phyloP scores from a whole-genome alignment of 345 rosid genomes.

The Fremontodendron californicum region DNA sequence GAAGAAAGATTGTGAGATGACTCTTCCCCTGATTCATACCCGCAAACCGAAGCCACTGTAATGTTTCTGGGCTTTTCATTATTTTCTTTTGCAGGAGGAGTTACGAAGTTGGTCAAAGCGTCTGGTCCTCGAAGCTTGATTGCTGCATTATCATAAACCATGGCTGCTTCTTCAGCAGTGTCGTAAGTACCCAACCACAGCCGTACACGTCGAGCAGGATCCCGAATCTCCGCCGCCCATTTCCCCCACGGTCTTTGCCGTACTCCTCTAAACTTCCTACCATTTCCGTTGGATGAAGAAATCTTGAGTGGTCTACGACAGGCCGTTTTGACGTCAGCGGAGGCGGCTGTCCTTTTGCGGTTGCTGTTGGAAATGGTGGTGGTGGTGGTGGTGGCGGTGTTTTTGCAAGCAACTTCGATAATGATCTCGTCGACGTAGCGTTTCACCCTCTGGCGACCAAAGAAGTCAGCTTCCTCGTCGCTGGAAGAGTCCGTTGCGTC shows the following conservation, averaged over 20 bases:
- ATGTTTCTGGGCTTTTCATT: constrained; percentile 14
- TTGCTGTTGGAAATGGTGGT: background rate
- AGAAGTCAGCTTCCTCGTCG: constrained; percentile 46
- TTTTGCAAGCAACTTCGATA: constrained; percentile 39
- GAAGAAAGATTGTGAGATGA: constrained; percentile 37
- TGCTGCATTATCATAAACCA: constrained; percentile 84
- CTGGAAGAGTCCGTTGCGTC: too few species aligned
- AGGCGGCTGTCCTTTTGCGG: constrained; percentile 32
- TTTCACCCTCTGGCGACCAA: constrained; percentile 52
- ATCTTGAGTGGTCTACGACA: constrained; percentile 25
- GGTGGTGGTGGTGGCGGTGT: background rate
- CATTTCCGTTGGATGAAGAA: background rate
- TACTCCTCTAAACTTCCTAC: constrained; percentile 79
- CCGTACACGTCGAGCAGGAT: constrained; percentile 72
- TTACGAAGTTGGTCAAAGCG: constrained; percentile 68
- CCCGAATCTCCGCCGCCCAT: constrained; percentile 98
- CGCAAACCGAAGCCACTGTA: constrained; percentile 25
- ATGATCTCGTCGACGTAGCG: constrained; percentile 66
- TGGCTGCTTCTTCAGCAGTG: constrained; percentile 93
- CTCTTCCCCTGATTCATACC: constrained; percentile 67
- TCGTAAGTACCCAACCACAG: constrained; percentile 85
- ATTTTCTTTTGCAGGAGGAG: constrained; percentile 29
- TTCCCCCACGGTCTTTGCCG: constrained; percentile 95
- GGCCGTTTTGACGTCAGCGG: constrained; percentile 1
- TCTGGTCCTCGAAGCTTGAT: constrained; percentile 85